phyloP scores from a whole-genome alignment of 2,329 filamentous ascomycete genomes.

The Moelleriella libera region DNA sequence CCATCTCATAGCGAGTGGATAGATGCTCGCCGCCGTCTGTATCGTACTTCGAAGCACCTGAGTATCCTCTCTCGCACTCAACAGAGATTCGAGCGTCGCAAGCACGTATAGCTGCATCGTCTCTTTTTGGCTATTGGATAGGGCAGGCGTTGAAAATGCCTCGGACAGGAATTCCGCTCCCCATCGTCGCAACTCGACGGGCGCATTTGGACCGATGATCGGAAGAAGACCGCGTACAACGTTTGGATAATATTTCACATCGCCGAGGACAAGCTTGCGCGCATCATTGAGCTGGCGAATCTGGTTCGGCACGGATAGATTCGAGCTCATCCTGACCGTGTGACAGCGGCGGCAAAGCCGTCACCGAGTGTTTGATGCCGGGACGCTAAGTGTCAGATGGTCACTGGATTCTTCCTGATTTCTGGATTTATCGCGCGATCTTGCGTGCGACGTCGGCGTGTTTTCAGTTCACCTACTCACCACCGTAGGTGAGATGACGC shows the following conservation, averaged over 20 bases:
- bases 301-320: slow-evolving; percentile 55
- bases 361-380: too few relatives aligned
- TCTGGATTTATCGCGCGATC: too few relatives aligned
- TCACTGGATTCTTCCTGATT: too few relatives aligned
- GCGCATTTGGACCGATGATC: slow-evolving; percentile 63
- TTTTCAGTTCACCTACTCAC: too few relatives aligned
- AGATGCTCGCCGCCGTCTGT: slow-evolving; percentile 82
- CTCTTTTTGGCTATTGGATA: slow-evolving; percentile 67
- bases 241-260: slow-evolving; percentile 78
- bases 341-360: slow-evolving; percentile 1
- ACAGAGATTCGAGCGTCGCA: slow-evolving; percentile 56
- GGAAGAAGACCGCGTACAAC: slow-evolving; percentile 90
- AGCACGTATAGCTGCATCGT: slow-evolving; percentile 64
- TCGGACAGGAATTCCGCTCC: slow-evolving; percentile 91
- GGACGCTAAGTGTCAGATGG: too few relatives aligned
- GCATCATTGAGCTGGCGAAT: slow-evolving; percentile 81
- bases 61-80: slow-evolving; percentile 61
- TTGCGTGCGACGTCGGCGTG: too few relatives aligned
- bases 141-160: slow-evolving; percentile 83
- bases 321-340: slow-evolving; percentile 34
- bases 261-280: slow-evolving; percentile 74
- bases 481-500: background rate
- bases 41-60: slow-evolving; percentile 76
- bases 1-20: slow-evolving; percentile 81
- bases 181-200: slow-evolving; percentile 82